phyloP scores from a whole-genome alignment of 768 basidiomycete genomes.

The Panellus pusillus region DNA sequence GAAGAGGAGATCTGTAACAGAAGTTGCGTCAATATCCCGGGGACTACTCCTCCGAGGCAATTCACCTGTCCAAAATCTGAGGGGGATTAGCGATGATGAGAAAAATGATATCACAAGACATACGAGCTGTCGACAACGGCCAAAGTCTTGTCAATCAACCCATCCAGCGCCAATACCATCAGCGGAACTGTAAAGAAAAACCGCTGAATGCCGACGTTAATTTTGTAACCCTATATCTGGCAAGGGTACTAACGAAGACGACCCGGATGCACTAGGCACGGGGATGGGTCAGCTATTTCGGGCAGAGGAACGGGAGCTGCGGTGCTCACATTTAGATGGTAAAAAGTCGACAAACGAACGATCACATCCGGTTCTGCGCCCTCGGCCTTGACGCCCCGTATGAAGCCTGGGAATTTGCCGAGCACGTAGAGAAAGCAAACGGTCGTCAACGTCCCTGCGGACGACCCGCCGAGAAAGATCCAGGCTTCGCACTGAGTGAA shows the following conservation, averaged over 20 bases:
- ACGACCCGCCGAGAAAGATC: constrained; percentile 73
- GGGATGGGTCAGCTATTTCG: background rate
- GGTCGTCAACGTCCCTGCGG: constrained; percentile 66
- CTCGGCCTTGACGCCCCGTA: constrained; percentile 67
- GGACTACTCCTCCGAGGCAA: too few relatives aligned
- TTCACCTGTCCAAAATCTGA: constrained; percentile 60
- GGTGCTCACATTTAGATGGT: constrained; percentile 69
- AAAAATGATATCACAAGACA: constrained; percentile 30
- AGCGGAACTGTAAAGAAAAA: constrained; percentile 74
- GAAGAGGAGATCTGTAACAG: constrained; percentile 58
- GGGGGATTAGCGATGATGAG: background rate
- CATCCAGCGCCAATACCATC: constrained; percentile 66
- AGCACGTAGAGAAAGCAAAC: constrained; percentile 73
- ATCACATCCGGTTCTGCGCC: constrained; percentile 77
- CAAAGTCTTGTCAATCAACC: constrained; percentile 45
- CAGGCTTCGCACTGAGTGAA: constrained; percentile 61
- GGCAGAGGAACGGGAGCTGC: background rate
- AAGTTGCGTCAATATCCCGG: constrained; percentile 20
- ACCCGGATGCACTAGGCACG: constrained; percentile 60
- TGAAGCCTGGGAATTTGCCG: constrained; percentile 67
- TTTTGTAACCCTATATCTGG: background rate
- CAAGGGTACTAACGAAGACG: constrained; percentile 42
- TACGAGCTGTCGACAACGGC: constrained; percentile 55
- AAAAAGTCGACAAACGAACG: constrained; percentile 71
- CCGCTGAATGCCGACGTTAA: constrained; percentile 31